A percentile compares a stretch with the other conserved stretches of the same genome.
Conservation (phyloP, 306 rosid species). For the Heteromeles arbutifolia region DNA sequence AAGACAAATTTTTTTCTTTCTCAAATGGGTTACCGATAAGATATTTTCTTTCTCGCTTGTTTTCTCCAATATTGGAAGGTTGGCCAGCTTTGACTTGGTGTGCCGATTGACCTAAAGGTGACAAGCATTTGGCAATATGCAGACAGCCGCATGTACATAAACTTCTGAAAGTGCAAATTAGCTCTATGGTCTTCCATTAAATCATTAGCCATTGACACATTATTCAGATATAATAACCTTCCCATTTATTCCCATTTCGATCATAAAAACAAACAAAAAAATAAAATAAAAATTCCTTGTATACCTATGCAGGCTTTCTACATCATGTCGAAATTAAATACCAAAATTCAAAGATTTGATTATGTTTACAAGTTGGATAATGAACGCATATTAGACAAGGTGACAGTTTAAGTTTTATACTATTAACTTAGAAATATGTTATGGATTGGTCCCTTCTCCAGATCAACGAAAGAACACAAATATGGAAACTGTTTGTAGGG, state of each 20-base stretch:
- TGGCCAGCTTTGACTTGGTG: slow-evolving; percentile 40
- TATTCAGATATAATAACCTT: neutral
- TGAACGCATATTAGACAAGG: neutral
- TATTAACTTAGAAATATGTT: neutral
- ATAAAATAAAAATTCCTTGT: neutral
- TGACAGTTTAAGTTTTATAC: neutral
- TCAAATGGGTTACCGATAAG: slow-evolving; percentile 20
- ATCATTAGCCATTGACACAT: slow-evolving; percentile 26
- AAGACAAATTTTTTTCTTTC: slow-evolving; percentile 6
- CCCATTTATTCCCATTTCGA: neutral
- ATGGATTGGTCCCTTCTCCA: neutral
- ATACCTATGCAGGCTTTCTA: neutral
- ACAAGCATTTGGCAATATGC: slow-evolving; percentile 11
- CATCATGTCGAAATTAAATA: no score
- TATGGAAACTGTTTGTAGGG: neutral
- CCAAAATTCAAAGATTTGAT: no score
- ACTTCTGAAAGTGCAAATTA: slow-evolving; percentile 16
- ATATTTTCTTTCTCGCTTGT: neutral
- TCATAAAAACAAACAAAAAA: neutral
- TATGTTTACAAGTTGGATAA: neutral
- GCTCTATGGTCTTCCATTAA: slow-evolving; percentile 16
- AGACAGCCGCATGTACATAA: slow-evolving; percentile 19
- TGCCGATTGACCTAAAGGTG: slow-evolving; percentile 24
- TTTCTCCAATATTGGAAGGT: slow-evolving; percentile 18
- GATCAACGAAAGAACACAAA: neutral